Evolutionary conservation across 306 rosid species (phyloP).

Genomic region (Ziziphus jujuba): DNA sequence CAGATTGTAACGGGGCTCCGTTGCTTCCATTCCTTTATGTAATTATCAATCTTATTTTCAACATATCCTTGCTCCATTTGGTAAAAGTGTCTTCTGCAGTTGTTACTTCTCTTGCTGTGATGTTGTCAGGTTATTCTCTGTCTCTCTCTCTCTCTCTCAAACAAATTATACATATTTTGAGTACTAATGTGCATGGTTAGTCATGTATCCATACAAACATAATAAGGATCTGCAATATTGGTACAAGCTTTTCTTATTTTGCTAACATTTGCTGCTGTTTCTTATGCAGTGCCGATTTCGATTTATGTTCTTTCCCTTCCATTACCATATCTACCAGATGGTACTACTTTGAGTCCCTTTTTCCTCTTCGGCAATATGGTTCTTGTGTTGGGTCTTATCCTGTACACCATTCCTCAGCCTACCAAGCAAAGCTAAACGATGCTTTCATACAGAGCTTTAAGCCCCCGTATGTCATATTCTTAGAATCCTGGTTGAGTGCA

Average conservation of each 20-base stretch:
- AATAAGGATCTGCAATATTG: background rate
- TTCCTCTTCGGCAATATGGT: slow-evolving; percentile 70
- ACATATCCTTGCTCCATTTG: slow-evolving; percentile 65
- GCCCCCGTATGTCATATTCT: background rate
- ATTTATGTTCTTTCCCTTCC: slow-evolving; percentile 75
- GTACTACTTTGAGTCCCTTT: slow-evolving; percentile 67
- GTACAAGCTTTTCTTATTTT: slow-evolving; percentile 4
- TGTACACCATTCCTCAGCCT: slow-evolving; percentile 53
- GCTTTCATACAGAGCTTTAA: background rate
- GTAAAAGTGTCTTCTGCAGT: slow-evolving; percentile 81
- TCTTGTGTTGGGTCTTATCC: slow-evolving; percentile 70
- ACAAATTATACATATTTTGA: background rate
- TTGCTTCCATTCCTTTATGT: slow-evolving; percentile 83
- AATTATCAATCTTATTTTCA: slow-evolving; percentile 66
- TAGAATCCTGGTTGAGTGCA: background rate
- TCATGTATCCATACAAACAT: background rate
- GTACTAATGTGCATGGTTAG: background rate
- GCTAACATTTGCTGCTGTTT: slow-evolving; percentile 23
- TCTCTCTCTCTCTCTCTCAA: slow-evolving; percentile 4
- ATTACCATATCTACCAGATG: slow-evolving; percentile 71
- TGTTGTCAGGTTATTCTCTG: slow-evolving; percentile 70
- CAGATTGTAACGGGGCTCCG: slow-evolving; percentile 88
- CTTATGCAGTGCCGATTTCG: slow-evolving; percentile 79
- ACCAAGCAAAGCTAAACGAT: slow-evolving; percentile 35
- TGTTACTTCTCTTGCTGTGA: slow-evolving; percentile 73